Conservation (phyloP, 2,329 filamentous ascomycete genomes). For the Microcyclospora tardicrescens region DNA sequence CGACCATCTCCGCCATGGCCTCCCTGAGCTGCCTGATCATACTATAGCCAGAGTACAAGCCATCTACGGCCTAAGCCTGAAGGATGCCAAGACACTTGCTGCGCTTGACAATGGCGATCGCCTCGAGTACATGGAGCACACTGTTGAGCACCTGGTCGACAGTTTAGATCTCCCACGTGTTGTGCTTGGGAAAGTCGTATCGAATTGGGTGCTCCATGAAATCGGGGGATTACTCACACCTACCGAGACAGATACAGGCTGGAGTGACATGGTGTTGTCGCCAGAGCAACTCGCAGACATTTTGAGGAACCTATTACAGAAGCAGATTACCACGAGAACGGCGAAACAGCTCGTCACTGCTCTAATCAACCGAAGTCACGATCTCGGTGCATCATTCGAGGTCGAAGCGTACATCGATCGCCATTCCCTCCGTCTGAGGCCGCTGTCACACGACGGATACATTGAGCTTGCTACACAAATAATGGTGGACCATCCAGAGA, state of each 20-base stretch:
- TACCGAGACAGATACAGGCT: conserved; percentile 20
- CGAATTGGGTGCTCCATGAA: conserved; percentile 48
- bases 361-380: too few relatives aligned
- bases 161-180: conserved; percentile 13
- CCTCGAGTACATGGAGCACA: conserved; percentile 66
- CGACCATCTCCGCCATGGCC: conserved; percentile 43
- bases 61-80: conserved; percentile 56
- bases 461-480: conserved; percentile 39
- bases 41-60: conserved; percentile 40
- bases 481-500: conserved; percentile 41
- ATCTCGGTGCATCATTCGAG: conserved; percentile 26
- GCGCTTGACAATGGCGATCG: conserved; percentile 65
- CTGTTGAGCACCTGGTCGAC: conserved; percentile 38
- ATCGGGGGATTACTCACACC: conserved; percentile 35
- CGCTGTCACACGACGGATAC: conserved; percentile 45
- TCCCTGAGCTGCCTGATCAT: conserved; percentile 61
- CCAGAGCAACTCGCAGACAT: conserved; percentile 31
- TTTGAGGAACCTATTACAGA: conserved; percentile 27
- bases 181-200: conserved; percentile 36
- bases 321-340: conserved; percentile 39
- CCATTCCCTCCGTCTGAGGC: conserved; percentile 42
- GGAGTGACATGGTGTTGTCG: conserved; percentile 29
- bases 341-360: conserved; percentile 40
- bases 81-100: conserved; percentile 73
- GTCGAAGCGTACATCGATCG: conserved; percentile 43